Percentiles rank a stretch among this genome's conserved stretches.
These are phyloP conservation scores for Discostella stelligeroides DNA, from an alignment of 108 stramenopile species.

Conservation along the genomic window DNA sequence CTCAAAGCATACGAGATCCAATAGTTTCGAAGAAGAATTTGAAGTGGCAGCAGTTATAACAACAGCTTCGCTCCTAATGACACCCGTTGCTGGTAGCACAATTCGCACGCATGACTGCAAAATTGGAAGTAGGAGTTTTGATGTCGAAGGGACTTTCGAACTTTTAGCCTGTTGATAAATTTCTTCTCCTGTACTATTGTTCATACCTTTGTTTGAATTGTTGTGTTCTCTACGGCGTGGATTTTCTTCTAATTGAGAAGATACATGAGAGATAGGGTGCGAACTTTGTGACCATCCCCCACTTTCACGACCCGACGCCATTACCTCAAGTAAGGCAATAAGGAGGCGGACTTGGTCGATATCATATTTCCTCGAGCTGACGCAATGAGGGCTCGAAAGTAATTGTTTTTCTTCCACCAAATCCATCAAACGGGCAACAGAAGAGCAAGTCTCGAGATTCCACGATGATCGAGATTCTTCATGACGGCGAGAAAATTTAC, in stretches of 20 bases:
- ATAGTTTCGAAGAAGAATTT: constrained; percentile 41
- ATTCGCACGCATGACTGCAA: constrained; percentile 78
- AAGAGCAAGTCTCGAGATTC: constrained; percentile 64
- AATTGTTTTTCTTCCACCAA: constrained; percentile 84
- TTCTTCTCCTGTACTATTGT: constrained; percentile 10
- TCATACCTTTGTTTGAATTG: not conserved
- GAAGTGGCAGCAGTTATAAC: constrained; percentile 39
- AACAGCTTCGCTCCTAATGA: constrained; percentile 49
- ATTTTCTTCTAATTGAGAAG: constrained; percentile 18
- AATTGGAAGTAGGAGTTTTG: constrained; percentile 81
- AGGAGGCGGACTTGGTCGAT: constrained; percentile 76
- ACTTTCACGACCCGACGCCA: constrained; percentile 78
- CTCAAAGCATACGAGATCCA: constrained; percentile 59
- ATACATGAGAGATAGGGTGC: not conserved
- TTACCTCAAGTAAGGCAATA: constrained; percentile 62
- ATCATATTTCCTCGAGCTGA: constrained; percentile 37
- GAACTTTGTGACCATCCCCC: constrained; percentile 68
- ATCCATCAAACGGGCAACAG: constrained; percentile 70
- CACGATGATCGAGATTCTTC: constrained; percentile 60
- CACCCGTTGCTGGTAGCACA: constrained; percentile 57
- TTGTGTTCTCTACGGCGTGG: not conserved
- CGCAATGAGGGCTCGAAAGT: constrained; percentile 24
- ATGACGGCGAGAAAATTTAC: constrained; percentile 60
- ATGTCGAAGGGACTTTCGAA: constrained; percentile 23
- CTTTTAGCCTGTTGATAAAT: constrained; percentile 33